A percentile compares a stretch with the other conserved stretches of the same genome.
These are phyloP conservation scores for Ceratocystis alfenasii DNA, from an alignment of 2,329 filamentous ascomycete species.

Conservation along the genomic window DNA sequence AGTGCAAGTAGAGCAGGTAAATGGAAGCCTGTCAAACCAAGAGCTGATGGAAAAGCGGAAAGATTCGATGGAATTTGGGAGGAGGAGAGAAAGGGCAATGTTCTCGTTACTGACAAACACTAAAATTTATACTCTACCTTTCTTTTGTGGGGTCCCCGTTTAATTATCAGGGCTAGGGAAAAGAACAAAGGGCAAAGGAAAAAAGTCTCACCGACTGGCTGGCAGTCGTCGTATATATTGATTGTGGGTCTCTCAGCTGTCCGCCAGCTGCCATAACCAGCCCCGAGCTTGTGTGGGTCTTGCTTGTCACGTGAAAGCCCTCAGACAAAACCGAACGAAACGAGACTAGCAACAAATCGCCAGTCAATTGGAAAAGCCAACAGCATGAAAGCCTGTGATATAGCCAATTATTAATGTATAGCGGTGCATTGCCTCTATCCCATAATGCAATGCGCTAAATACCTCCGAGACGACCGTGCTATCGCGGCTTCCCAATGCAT, in stretches of 20 bases:
- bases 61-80: background rate
- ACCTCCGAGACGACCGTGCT: background rate
- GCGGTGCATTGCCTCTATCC: background rate
- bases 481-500: background rate
- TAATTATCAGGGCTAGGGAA: background rate
- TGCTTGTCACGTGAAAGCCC: background rate
- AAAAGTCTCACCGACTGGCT: background rate
- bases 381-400: background rate
- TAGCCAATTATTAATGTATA: background rate
- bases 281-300: background rate
- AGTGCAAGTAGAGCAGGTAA: background rate
- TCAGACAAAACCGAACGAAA: background rate
- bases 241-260: background rate
- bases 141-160: background rate
- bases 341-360: background rate
- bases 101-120: background rate
- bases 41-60: background rate
- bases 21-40: constrained; percentile 17
- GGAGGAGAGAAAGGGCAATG: background rate
- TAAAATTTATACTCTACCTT: background rate
- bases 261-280: background rate
- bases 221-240: background rate
- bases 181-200: too few species aligned
- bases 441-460: background rate
- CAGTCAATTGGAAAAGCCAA: background rate